Evolutionary conservation across 148 eudicot genomes (phyloP), one percentile per base, ranked within the genome.

Genomic region (Vaccinium myrtillus): DNA sequence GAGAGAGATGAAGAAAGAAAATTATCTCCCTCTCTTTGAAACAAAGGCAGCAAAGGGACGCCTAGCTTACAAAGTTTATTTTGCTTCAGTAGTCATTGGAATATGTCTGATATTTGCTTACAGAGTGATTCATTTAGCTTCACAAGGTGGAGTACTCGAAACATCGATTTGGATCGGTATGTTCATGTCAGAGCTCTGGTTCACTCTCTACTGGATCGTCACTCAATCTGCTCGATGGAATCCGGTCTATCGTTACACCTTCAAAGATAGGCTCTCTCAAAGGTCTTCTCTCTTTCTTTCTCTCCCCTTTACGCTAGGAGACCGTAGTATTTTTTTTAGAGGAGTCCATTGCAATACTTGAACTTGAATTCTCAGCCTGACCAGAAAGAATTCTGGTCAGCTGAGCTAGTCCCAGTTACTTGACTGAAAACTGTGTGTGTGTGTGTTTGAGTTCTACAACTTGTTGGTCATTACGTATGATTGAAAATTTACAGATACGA

Each of bases 181-280:
- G 73, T 84, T 76, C 61, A 49, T 87, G 56, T 55, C 86, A 9
- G 89, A 84, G 86, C 84, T 87, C 21, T 87, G 89, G 84, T 87
- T 80, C 56, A 48, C 48, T 23, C 25, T 87, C 73, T 87, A 87
- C 56, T 87, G 89, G 89, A 1, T 87, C 25, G 4, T 81, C 50
- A 84, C 86, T 30, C 89, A 81, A 36, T 87, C 65, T 19, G 50
- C 54, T 39, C 84, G 89, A 0, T 81, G 48, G 55, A 84, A 69
- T 78, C 86, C 89, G 14, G 21, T 84, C 70, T 58, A 56, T 14
- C 86, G 89, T 3, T 25, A 25, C 23, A 76, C 89, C 86, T 84
- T 87, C 75, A 81, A 87, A 77, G 79, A 87, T 50, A 81, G 84
- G 82, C 89, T 87, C 6, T 80, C 86, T 1, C 69, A 43, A 58